Evolutionary conservation across 768 basidiomycete genomes (phyloP), one percentile per base, ranked within the genome.

Genomic region (Phylloporus rhodoxanthus): DNA sequence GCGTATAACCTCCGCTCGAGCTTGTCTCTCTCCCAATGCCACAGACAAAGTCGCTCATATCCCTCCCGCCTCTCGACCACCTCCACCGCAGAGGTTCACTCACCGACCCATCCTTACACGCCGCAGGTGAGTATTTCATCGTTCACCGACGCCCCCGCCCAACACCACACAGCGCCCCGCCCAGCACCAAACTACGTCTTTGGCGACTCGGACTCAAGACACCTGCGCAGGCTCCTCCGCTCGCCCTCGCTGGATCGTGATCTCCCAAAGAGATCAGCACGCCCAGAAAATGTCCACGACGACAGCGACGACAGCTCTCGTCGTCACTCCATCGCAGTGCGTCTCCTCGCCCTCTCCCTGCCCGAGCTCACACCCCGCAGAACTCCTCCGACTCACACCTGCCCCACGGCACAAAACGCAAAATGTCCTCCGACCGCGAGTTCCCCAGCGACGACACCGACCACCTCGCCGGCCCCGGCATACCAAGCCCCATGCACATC

Each of bases 51-150:
- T 57, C 77, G 73, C 70, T 77, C 41, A 72, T 79, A 4, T 77
- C 85, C 47, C 77, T 91, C 26, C 82, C 84, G 2, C 87, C 87
- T 8, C 80, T 90, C 59, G 84, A 88, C 64, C 82, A 78, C 64
- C 76, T 89, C 21, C 87, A 89, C 62, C 79, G 87, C n/a, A 72
- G 87, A 50, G 86, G 86, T 51, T 90, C 89, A 2, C 84, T 88
- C 62, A 87, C 87, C 8, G 89, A 91, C 72, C 87, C 87, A 3
- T 82, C 84, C 36, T 75, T 89, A 43, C 85, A 87, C 68, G 81
- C 79, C 23, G 67, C 52, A 43, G 62, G 60, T 59, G 56, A 47
- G 64, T 56, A 44, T 52, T 53, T 47, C 52, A 45, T 50, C 33
- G 46, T 14, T 36, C 29, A 34, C 4, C 8, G 5, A 20, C 11